A percentile compares a stretch with the other conserved stretches of the same genome.
Evolutionary conservation across 1,139 yeast genomes (phyloP).

Genomic region (Yamadazyma sp.): DNA sequence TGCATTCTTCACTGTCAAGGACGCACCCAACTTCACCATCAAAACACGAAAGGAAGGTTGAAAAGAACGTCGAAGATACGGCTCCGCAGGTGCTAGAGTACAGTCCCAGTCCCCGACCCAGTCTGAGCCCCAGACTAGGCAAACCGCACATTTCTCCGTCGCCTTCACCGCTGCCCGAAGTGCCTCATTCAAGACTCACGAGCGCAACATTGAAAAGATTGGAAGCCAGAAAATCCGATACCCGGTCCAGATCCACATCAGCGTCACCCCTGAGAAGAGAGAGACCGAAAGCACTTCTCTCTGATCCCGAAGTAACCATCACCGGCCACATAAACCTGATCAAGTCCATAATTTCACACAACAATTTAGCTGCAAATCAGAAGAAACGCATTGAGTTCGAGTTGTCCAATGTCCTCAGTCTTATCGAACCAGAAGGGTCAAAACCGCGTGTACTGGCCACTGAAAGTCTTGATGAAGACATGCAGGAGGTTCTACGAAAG

Average conservation of each 20-base stretch:
- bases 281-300: constrained; percentile 1
- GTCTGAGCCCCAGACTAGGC: constrained; percentile 1
- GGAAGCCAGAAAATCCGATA: constrained; percentile 21
- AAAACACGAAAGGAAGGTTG: too few relatives aligned
- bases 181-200: constrained; percentile 19
- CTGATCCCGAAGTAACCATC: background rate
- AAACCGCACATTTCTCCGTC: background rate
- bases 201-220: constrained; percentile 34
- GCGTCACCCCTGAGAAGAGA: constrained; percentile 9
- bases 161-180: background rate
- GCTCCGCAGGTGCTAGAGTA: background rate
- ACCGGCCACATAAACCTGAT: background rate
- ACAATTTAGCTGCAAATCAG: background rate
- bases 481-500: constrained; percentile 24
- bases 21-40: too few relatives aligned
- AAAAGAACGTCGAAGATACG: too few relatives aligned
- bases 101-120: background rate
- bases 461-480: background rate
- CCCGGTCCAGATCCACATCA: constrained; percentile 7
- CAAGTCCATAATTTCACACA: background rate
- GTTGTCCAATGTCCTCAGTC: background rate
- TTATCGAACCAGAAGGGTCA: background rate
- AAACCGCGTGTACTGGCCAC: too few relatives aligned
- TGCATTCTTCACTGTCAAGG: constrained; percentile 1
- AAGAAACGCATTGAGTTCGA: background rate